Evolutionary conservation across 2,329 filamentous ascomycete species (phyloP), one percentile per base, ranked within the genome.

Genomic region (Cercospora sp.): DNA sequence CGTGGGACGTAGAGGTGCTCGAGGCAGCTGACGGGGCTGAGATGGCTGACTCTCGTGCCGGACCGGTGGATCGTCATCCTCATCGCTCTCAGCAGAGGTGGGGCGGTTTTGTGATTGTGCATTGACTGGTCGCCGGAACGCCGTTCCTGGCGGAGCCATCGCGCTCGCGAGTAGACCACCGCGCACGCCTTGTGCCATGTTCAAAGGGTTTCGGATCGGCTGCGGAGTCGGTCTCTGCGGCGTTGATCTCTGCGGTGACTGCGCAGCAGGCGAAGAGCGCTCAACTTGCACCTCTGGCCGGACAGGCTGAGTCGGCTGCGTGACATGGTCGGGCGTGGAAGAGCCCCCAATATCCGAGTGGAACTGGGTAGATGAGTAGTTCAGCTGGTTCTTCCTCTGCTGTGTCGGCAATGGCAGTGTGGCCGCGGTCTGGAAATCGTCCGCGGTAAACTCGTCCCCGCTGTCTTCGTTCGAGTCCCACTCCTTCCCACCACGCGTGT

Each of bases 71-170:
- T 86, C 83, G 30, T 87, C 84, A 66, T 89, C 87, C 61, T 72
- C 74, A 49, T 74, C 74, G 34, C 62, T 64, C 37, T 74, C 72
- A 49, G 74, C 72, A 8, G 72, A 61, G 3, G 65, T 58, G 3
- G 73, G 71, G 61, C 51, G 16, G 16, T 43, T 51, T 12, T 68
- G 70, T 16, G 71, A 34, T 26, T 73, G 75, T 2, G 72, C 67
- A n/a, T 73, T 74, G 9, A 65, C 51, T 9, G 84, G 81, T 24
- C 80, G 77, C 71, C 87, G 86, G 75, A 91, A 94, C 9, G 85
- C 79, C 0, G 93, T 96, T 6, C 93, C 91, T 57, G 89, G 86
- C 30, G 93, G 91, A 40, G 92, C 91, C 83, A 96, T 90, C 55
- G 87, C 81, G 70, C 84, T 88, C 24, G 85, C 87, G 53, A 90